These are phyloP conservation scores for Cichorium intybus DNA, from an alignment of 140 eudicot genomes.

Conservation along the genomic window DNA sequence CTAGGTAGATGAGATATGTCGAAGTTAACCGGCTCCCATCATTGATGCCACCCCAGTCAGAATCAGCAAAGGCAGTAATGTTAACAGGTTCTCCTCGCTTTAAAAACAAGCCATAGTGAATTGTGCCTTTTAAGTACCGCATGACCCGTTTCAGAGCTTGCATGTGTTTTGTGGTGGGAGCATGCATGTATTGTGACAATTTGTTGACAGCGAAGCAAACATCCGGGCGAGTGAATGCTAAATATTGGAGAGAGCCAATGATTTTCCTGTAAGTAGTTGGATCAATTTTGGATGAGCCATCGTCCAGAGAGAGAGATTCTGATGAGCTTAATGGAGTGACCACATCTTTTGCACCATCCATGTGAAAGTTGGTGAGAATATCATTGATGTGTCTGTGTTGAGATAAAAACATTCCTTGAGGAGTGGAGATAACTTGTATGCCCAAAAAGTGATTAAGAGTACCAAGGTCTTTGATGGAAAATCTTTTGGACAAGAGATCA, in stretches of 20 bases:
- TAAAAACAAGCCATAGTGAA: no score
- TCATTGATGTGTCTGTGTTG: background rate
- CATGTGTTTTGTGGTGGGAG: conserved; percentile 1
- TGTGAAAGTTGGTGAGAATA: conserved; percentile 5
- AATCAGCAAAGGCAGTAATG: background rate
- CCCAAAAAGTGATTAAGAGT: background rate
- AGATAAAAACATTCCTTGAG: background rate
- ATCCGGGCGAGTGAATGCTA: no score
- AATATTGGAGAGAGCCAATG: no score
- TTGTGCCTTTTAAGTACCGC: background rate
- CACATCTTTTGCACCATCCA: no score
- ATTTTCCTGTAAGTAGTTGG: no score
- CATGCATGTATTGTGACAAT: background rate
- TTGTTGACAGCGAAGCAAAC: conserved; percentile 1
- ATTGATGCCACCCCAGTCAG: conserved; percentile 8
- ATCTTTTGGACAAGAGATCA: no score
- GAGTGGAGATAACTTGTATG: background rate
- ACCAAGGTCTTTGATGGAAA: no score
- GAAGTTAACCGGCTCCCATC: background rate
- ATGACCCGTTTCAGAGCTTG: conserved; percentile 6
- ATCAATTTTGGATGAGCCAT: no score
- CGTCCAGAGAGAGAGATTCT: no score
- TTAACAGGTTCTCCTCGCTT: background rate
- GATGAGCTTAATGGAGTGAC: no score
- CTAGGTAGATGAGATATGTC: background rate